A percentile compares a stretch with the other conserved stretches of the same genome.
Conservation (phyloP, 441 rosid species). For the Flueggea neowawraea region DNA sequence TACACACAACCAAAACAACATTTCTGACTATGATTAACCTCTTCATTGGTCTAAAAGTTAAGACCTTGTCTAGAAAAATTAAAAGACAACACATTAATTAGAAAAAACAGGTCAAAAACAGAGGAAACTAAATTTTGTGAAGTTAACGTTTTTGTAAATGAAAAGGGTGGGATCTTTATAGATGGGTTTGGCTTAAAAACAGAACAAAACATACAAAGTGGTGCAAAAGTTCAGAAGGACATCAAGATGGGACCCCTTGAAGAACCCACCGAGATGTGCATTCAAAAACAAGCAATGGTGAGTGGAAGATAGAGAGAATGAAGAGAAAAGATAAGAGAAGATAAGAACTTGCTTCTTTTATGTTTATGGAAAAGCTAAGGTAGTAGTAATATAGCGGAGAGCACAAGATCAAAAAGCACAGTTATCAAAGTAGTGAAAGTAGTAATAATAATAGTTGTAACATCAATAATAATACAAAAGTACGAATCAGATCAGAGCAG, state of each 20-base stretch:
- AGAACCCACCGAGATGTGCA: background rate
- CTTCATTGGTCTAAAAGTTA: constrained; percentile 12
- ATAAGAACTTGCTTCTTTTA: constrained; percentile 12
- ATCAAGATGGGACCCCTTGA: too few relatives aligned
- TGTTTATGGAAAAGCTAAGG: constrained; percentile 28
- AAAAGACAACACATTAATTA: background rate
- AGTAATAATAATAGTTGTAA: constrained; percentile 33
- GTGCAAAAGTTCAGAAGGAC: too few relatives aligned
- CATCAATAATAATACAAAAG: constrained; percentile 13
- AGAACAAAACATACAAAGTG: too few relatives aligned
- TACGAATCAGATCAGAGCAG: constrained; percentile 16
- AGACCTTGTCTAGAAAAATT: constrained; percentile 1
- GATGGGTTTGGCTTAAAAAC: too few relatives aligned
- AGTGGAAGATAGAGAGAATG: constrained; percentile 5
- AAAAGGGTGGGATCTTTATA: too few relatives aligned
- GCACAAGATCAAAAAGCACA: constrained; percentile 29
- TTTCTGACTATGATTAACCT: constrained; percentile 11
- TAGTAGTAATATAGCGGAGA: constrained; percentile 6
- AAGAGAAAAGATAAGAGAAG: background rate
- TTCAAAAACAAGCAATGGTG: constrained; percentile 11
- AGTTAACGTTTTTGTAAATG: too few relatives aligned
- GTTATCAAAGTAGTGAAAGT: constrained; percentile 34
- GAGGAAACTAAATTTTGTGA: too few relatives aligned
- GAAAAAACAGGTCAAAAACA: background rate
- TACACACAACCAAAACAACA: constrained; percentile 27